These are phyloP conservation scores for Royoungia palumana DNA, from an alignment of 768 basidiomycete species.

Conservation along the genomic window DNA sequence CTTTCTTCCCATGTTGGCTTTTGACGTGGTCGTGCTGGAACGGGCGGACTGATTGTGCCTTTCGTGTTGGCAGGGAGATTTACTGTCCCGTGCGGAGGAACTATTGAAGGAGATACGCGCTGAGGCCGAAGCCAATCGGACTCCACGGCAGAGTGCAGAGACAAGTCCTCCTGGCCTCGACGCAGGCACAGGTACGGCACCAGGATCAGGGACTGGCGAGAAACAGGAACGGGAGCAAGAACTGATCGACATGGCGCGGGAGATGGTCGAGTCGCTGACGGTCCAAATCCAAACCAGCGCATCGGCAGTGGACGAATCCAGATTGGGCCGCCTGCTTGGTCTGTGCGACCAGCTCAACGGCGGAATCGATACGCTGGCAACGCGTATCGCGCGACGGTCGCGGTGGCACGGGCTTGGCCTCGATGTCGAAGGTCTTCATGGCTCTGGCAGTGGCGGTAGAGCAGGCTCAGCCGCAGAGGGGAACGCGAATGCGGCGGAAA, in stretches of 20 bases:
- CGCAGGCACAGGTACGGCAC: neutral
- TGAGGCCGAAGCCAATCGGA: neutral
- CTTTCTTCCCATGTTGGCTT: constrained; percentile 3
- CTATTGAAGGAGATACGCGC: constrained; percentile 39
- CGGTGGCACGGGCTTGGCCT: constrained; percentile 47
- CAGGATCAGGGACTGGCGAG: neutral
- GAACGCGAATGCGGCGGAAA: neutral
- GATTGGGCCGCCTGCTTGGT: constrained; percentile 63
- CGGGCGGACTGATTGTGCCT: neutral
- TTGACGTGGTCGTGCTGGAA: neutral
- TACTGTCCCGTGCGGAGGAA: constrained; percentile 37
- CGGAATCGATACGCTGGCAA: constrained; percentile 48
- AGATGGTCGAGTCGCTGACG: constrained; percentile 50
- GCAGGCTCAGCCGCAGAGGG: neutral
- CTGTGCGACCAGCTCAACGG: constrained; percentile 70
- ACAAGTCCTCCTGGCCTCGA: neutral
- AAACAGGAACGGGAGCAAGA: constrained; percentile 36
- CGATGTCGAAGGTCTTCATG: constrained; percentile 29
- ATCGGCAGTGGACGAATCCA: constrained; percentile 49
- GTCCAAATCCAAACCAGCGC: constrained; percentile 44
- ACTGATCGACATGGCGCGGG: constrained; percentile 47
- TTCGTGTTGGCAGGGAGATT: constrained; percentile 2
- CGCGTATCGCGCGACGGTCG: constrained; percentile 37
- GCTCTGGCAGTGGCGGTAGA: constrained; percentile 22
- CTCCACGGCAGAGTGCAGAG: neutral